Base-by-base conservation (phyloP, 306 rosid species). In the Ochetophila trinervis region DNA sequence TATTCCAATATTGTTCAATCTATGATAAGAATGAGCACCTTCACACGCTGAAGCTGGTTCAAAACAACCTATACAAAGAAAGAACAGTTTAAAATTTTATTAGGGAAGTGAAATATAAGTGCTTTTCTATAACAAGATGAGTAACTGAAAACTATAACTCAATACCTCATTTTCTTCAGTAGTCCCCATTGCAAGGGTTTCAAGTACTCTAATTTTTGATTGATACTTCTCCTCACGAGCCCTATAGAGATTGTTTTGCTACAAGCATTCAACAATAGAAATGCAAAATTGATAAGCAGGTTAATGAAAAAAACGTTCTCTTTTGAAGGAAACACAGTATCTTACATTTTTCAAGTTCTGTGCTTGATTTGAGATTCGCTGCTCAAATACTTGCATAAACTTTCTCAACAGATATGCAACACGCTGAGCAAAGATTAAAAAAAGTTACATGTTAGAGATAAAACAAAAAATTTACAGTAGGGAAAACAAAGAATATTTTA, bases 171-270 rank as follows among this genome's bases (percentile, higher is more conserved):
- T 81, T 80, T 94, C 99, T 81, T 84, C 91, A 11, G 81, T 63
- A 34, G 91, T 71, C 67, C 97, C 97, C 6, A 78, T 68, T 35
- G 95, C 86, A 73, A 94, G 85, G 49, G 91, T 76, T 79, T 94
- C 97, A 62, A 94, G 96, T 8, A 79, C 95, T 80, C 74, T 83
- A 20, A 94, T 73, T 88, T 68, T 88, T 56, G 81, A 73, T 67
- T 80, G 90, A 65, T 83, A 86, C 82, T 86, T 94, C 76, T 82
- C 95, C 79, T 94, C 99, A 14, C 96, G 95, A 71, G 83, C 72
- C 82, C 83, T 85, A 76, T 81, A 83, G 65, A 81, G 75, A 75
- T 77, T 83, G 83, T 76, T 85, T 77, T 87, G 95, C 96, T 92
- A 80, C 78, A 82, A 52, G 60, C 56, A 77, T 49, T 53, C 69